Base-by-base conservation (phyloP, 2,329 filamentous ascomycete species). In the Monilinia fructigena region DNA sequence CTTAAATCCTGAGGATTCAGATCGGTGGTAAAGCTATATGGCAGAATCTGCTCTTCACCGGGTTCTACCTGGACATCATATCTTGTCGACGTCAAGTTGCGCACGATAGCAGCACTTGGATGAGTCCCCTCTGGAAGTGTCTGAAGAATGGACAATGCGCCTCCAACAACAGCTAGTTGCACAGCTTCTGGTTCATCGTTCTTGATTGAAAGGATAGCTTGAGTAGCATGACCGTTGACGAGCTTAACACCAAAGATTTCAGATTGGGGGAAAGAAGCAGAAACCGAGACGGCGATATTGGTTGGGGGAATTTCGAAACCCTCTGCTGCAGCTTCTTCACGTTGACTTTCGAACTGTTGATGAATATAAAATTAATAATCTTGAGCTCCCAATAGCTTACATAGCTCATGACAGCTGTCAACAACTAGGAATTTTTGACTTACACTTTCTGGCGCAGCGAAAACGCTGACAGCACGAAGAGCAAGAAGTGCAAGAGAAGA, bases 231-330 rank as follows among this genome's bases (percentile, higher is more conserved):
- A 75, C 93, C 92, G 78, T 99, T 99, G 82, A 98, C 86, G 73
- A 98, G 88, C 86, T 96, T 97, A 74, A 98, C 88, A 74, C 94
- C 95, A 74, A 97, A 95, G 42, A 96, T 89, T 80, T 83, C 71
- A 81, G 88, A 78, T 76, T 89, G 82, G 79, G 86, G 80, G 82
- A 87, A 85, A 77, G 82, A 82, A 68, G 89, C 84, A 71, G 84
- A 83, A 73, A 89, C 80, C 65, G 88, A 85, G 77, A 90, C 87
- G 70, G 87, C 86, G 74, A 90, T 78, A 71, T 85, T 80, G 74
- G 82, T 74, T 23, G 67, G 63, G 65, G 73, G 70, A 42, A 42
- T 69, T 31, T 72, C 68, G 50, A 71, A 66, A 53, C 72, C 67
- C 66, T 74, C 72, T 68, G 73, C 70, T 38, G 69, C 71, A 72